phyloP scores from a whole-genome alignment of 768 basidiomycete species.

The Kondoa malvinella region DNA sequence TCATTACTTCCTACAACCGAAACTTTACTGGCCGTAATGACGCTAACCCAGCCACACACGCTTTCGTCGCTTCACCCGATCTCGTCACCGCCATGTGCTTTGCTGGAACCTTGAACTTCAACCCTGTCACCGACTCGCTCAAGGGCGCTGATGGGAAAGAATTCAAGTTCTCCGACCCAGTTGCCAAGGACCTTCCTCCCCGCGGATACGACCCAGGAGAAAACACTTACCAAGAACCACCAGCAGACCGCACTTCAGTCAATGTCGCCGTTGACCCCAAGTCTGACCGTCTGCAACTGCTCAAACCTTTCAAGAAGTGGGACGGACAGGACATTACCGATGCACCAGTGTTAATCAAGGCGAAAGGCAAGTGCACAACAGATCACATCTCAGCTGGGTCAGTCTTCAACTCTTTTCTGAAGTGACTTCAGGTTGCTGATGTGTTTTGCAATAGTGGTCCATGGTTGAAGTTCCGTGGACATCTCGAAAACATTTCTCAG shows the following conservation, averaged over 20 bases:
- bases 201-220: constrained; percentile 90
- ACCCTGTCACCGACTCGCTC: constrained; percentile 82
- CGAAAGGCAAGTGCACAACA: constrained; percentile 58
- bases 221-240: constrained; percentile 93
- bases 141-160: constrained; percentile 78
- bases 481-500: constrained; percentile 95
- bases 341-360: constrained; percentile 92
- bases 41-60: constrained; percentile 96
- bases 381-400: constrained; percentile 38
- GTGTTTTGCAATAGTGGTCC: constrained; percentile 73
- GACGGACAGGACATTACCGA: constrained; percentile 78
- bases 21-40: constrained; percentile 99
- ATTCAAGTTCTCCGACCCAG: constrained; percentile 90
- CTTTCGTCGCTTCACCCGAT: constrained; percentile 83
- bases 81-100: constrained; percentile 94
- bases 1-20: constrained; percentile 99
- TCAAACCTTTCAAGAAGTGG: constrained; percentile 79
- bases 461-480: constrained; percentile 99
- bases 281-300: constrained; percentile 76
- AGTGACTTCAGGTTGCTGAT: constrained; percentile 48
- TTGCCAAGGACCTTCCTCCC: constrained; percentile 82
- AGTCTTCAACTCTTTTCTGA: constrained; percentile 36
- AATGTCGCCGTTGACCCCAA: constrained; percentile 68
- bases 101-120: constrained; percentile 85
- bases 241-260: constrained; percentile 63